phyloP scores from a whole-genome alignment of 1,284 basidiomycete genomes.

The Pisolithus thermaeus region DNA sequence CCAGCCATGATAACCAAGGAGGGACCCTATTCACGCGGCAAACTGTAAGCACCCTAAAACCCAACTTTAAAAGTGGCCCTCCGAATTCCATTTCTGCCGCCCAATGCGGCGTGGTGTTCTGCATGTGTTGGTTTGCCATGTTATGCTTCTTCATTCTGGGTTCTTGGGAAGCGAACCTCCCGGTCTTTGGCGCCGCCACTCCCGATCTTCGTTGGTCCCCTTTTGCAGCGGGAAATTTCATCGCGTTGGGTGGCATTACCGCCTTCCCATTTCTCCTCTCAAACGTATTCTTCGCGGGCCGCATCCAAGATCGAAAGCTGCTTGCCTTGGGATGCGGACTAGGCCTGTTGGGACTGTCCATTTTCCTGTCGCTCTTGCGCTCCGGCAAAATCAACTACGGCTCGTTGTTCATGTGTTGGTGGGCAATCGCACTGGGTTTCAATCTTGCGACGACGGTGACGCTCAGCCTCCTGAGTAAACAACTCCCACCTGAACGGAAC shows the following conservation, averaged over 20 bases:
- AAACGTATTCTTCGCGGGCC: slow-evolving; percentile 52
- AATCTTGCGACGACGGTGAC: slow-evolving; percentile 65
- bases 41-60: too few species aligned
- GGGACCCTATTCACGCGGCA: too few species aligned
- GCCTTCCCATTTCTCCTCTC: slow-evolving; percentile 62
- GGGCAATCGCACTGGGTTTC: slow-evolving; percentile 62
- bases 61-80: too few species aligned
- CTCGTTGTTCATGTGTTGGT: slow-evolving; percentile 59
- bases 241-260: slow-evolving; percentile 58
- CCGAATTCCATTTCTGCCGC: slow-evolving; percentile 13
- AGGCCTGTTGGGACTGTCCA: slow-evolving; percentile 47
- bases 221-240: slow-evolving; percentile 63
- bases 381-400: slow-evolving; percentile 41
- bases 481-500: slow-evolving; percentile 60
- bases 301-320: slow-evolving; percentile 56
- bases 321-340: slow-evolving; percentile 49
- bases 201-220: slow-evolving; percentile 50
- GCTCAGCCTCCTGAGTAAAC: slow-evolving; percentile 59
- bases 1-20: too few species aligned
- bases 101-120: slow-evolving; percentile 50
- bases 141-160: slow-evolving; percentile 69
- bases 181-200: slow-evolving; percentile 49
- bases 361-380: slow-evolving; percentile 43
- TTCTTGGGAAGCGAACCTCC: slow-evolving; percentile 68
- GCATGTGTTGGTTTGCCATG: slow-evolving; percentile 72